These are phyloP conservation scores for Heterobasidion irregulare DNA, from an alignment of 1,284 basidiomycete genomes.

Conservation along the genomic window DNA sequence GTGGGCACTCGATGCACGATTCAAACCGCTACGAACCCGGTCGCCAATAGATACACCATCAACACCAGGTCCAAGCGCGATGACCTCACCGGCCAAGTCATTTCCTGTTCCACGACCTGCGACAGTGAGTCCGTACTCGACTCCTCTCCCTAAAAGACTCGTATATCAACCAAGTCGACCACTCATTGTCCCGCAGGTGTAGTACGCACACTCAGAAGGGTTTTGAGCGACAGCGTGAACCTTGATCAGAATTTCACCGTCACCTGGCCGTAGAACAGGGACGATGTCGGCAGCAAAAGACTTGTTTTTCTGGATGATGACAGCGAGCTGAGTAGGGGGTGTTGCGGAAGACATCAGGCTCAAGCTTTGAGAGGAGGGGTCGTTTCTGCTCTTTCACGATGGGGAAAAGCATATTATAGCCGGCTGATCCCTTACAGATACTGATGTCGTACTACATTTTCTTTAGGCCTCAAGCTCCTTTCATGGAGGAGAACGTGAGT, in stretches of 20 bases:
- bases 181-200: not conserved
- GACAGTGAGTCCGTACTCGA: not conserved
- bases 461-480: too few species aligned
- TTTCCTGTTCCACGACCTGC: not conserved
- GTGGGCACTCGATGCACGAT: too few species aligned
- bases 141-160: not conserved
- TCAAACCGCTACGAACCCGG: not conserved
- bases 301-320: not conserved
- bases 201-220: conserved; percentile 17
- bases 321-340: not conserved
- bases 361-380: too few species aligned
- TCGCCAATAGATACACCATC: too few species aligned
- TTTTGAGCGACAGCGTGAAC: conserved; percentile 22
- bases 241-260: conserved; percentile 21
- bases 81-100: not conserved
- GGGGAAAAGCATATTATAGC: too few species aligned
- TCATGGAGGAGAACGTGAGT: too few species aligned
- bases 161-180: not conserved
- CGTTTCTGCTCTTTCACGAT: too few species aligned
- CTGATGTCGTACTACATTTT: too few species aligned
- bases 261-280: conserved; percentile 14
- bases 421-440: too few species aligned
- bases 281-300: not conserved
- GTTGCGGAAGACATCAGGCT: not conserved
- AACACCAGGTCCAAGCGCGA: not conserved